Conservation (phyloP, 2,329 filamentous ascomycete genomes). For the Fusarium xyrophilum region DNA sequence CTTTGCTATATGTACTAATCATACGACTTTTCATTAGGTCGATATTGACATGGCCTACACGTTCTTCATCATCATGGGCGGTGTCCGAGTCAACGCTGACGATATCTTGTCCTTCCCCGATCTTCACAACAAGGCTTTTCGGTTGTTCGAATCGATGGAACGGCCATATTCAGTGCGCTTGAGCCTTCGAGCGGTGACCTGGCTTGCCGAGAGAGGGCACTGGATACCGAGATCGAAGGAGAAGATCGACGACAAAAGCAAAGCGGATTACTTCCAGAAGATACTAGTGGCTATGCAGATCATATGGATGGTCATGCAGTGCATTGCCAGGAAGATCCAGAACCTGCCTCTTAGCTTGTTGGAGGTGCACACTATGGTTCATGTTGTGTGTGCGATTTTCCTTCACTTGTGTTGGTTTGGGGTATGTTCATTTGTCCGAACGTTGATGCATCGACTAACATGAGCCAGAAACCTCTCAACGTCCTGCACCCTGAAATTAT, state of each 20-base stretch:
- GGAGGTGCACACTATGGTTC: conserved; percentile 43
- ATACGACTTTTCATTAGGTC: background rate
- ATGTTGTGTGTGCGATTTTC: conserved; percentile 29
- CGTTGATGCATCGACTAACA: background rate
- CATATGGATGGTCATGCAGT: conserved; percentile 49
- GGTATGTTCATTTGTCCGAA: background rate
- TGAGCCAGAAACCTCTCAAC: conserved; percentile 30
- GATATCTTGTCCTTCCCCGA: conserved; percentile 6
- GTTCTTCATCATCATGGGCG: conserved; percentile 45
- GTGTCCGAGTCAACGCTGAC: conserved; percentile 30
- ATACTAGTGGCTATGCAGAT: conserved; percentile 48
- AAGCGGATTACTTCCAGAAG: conserved; percentile 48
- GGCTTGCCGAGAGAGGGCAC: conserved; percentile 7
- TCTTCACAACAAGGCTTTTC: background rate
- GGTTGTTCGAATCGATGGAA: background rate
- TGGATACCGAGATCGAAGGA: conserved; percentile 11
- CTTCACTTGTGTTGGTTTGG: conserved; percentile 35
- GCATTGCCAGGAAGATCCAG: conserved; percentile 42
- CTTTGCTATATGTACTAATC: background rate
- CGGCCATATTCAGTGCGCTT: background rate
- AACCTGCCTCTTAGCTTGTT: conserved; percentile 48
- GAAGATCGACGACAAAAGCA: conserved; percentile 48
- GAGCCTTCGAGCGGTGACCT: conserved; percentile 2
- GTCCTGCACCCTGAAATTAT: background rate
- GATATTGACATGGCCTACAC: conserved; percentile 31